Conservation (phyloP, 83 land plant species). For the Picea abies region DNA sequence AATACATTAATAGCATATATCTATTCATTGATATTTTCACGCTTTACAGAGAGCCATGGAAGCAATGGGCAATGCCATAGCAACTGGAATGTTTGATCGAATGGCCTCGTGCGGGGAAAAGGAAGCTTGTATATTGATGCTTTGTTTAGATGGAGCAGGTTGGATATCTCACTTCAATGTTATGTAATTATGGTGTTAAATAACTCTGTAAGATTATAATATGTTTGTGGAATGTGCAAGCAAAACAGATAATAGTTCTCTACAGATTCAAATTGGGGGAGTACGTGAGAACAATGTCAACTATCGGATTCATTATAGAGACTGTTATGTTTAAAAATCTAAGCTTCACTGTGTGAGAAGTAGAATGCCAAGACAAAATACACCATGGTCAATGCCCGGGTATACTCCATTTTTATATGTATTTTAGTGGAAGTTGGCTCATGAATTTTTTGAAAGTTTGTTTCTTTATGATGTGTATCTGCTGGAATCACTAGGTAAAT, state of each 20-base stretch:
- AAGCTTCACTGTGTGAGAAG: slow-evolving; percentile 44
- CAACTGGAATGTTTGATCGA: not conserved
- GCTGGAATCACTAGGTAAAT: too few relatives aligned
- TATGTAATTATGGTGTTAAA: not conserved
- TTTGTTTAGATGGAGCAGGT: slow-evolving; percentile 33
- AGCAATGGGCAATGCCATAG: slow-evolving; percentile 16
- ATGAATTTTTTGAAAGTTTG: too few relatives aligned
- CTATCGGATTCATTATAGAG: slow-evolving; percentile 38
- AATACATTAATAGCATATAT: too few relatives aligned
- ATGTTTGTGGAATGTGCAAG: too few relatives aligned
- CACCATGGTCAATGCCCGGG: too few relatives aligned
- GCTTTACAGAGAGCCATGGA: too few relatives aligned
- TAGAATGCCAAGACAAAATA: not conserved
- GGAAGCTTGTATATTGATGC: slow-evolving; percentile 27
- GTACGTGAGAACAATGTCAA: slow-evolving; percentile 29
- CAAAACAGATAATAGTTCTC: slow-evolving; percentile 16
- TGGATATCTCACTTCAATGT: not conserved
- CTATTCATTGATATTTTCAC: too few relatives aligned
- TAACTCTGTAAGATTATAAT: not conserved
- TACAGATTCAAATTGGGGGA: slow-evolving; percentile 35
- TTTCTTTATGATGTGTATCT: too few relatives aligned
- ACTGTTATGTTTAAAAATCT: slow-evolving; percentile 26
- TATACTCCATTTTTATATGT: too few relatives aligned
- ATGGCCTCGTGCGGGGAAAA: slow-evolving; percentile 11
- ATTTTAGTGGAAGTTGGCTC: too few relatives aligned